These are phyloP conservation scores for Isabelozyma heimii DNA, from an alignment of 805 yeast genomes.

Conservation along the genomic window DNA sequence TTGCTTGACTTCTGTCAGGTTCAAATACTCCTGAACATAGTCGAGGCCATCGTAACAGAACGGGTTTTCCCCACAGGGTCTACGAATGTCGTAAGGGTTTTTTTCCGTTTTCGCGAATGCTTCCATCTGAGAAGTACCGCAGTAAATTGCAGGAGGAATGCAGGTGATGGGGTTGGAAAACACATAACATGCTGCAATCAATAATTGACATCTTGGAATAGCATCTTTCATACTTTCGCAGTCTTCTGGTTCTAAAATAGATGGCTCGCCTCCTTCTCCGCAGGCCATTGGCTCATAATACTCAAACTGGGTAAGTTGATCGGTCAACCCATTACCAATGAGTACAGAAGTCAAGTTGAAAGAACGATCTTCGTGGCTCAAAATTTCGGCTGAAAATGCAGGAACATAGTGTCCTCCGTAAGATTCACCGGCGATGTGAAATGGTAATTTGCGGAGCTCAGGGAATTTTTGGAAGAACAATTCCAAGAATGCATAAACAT, in stretches of 20 bases:
- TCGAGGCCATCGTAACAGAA: constrained; percentile 80
- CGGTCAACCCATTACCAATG: constrained; percentile 93
- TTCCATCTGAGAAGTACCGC: constrained; percentile 78
- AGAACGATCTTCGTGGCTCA: constrained; percentile 36
- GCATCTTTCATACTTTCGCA: constrained; percentile 62
- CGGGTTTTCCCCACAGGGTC: constrained; percentile 61
- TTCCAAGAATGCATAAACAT: constrained; percentile 35
- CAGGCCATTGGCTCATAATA: constrained; percentile 94
- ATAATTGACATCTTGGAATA: constrained; percentile 68
- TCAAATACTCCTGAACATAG: constrained; percentile 75
- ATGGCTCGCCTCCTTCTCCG: constrained; percentile 79
- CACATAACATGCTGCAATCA: constrained; percentile 76
- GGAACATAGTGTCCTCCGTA: constrained; percentile 49
- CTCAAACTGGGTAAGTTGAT: constrained; percentile 72
- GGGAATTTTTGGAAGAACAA: constrained; percentile 37
- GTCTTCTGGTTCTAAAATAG: constrained; percentile 66
- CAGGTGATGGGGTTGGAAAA: constrained; percentile 67
- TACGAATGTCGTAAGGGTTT: constrained; percentile 89
- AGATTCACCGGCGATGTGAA: constrained; percentile 44
- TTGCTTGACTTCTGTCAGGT: constrained; percentile 68
- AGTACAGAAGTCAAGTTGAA: constrained; percentile 69
- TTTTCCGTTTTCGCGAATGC: constrained; percentile 83
- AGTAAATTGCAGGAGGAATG: constrained; percentile 87
- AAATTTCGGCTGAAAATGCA: constrained; percentile 40
- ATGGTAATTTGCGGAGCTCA: constrained; percentile 17